Base-by-base conservation (phyloP, 306 rosid genomes). In the Cucurbita moschata region DNA sequence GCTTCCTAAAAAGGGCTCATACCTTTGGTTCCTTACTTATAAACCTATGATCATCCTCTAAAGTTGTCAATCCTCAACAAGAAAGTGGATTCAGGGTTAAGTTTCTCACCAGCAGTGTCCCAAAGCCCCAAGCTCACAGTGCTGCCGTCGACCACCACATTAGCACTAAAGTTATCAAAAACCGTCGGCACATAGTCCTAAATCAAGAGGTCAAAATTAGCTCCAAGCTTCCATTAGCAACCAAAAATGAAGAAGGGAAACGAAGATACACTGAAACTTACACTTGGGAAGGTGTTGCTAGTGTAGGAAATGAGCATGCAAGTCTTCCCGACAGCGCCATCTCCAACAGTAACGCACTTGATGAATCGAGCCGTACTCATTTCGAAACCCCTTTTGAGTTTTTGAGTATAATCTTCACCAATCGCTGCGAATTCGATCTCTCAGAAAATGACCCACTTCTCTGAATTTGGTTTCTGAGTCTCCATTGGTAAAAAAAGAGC, bases 61-160 rank as follows among this genome's bases (percentile, higher is more conserved):
- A 30, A 30, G 2, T 30, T 2, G 4, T 4, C 0, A 2, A 30
- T 30, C 35, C 35, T 30, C 4, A 2, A 30, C 4, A 30, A 30
- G 2, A 30, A 30, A 30, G 37, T 40, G 44, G 11, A 43, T 74
- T 37, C 51, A 8, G 19, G 50, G 11, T 42, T 5, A 26, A 73
- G 80, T n/a, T 75, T 39, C 82, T 78, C 74, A 92, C 98, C 96
- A 52, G 98, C 98, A 77, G 98, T 89, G 71, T 92, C 98, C 96
- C 98, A 92, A 64, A 92, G 79, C 74, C 96, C 97, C 53, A 92
- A 88, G 71, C 89, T 89, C 59, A 92, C 95, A 19, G 96, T 92
- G 85, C 96, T 86, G 10, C 96, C 98, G 83, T 92, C 96, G 47
- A 89, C 98, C 83, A 89, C 92, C 76, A 92, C 98, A 88, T 92